Base-by-base conservation (phyloP, 768 basidiomycete genomes). In the Holtermanniella nyarrowii region DNA sequence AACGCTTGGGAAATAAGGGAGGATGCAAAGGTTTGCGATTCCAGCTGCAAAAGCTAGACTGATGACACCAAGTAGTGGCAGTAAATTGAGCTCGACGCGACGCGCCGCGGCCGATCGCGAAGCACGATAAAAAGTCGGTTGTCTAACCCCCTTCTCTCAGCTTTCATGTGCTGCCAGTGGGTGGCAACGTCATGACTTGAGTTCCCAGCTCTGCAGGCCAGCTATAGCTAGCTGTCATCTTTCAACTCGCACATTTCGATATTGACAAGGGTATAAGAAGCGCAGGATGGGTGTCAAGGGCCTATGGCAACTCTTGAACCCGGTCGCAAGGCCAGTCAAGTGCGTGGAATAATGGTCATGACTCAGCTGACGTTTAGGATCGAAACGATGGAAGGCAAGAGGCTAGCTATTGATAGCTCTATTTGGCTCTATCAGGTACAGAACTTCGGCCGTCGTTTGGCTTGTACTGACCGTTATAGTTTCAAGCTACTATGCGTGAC, bases 401-500 rank as follows among this genome's bases (percentile, higher is more conserved):
- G 81, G 10, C 81, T 99, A 74, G 95, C 95, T 2, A 97, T 99
- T 50, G 95, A 99, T 73, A 96, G 91, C 3, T 95, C 89, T 60
- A 97, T 99, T 57, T 99, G 95, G 95, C 82, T 99, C 49, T 99
- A 99, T 72, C 95, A 99, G 71, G 71, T 69, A 20, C n/a, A 47
- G 13, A 4, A 7, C 7, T 26, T 22, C 43, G 14, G 20, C n/a
- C 13, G 37, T 16, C 18, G 37, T 23, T n/a, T n/a, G 2, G 31
- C 25, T 47, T 26, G 23, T 18, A 23, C 14, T 21, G 23, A 39
- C 37, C 26, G 18, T n/a, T n/a, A 3, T 47, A 72, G 68, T 99
- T 99, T 65, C 93, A 97, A 74, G 91, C 93, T 20, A 96, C 95
- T 7, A 96, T 97, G 91, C 82, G 95, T 21, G 91, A 93, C 72